Conservation (phyloP, 345 rosid species). For the Fremontodendron californicum region DNA sequence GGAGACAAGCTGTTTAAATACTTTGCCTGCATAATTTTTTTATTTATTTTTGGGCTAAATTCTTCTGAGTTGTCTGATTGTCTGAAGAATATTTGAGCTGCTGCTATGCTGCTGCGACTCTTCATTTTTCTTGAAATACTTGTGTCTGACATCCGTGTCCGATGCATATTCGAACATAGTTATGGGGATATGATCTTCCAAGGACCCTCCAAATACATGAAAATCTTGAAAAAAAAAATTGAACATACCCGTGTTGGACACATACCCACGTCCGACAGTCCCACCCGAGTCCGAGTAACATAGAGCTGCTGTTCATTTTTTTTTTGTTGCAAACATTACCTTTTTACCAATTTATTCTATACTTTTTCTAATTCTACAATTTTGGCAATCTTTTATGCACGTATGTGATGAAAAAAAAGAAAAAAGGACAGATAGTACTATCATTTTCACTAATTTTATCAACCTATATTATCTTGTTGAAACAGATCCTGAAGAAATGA, state of each 20-base stretch:
- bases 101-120: no score
- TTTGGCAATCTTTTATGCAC: neutral
- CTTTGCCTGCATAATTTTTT: neutral
- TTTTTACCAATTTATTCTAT: neutral
- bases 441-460: neutral
- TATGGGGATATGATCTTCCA: no score
- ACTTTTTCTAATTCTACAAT: neutral
- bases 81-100: neutral
- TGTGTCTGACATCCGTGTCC: no score
- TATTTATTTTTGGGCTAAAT: neutral
- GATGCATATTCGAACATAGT: no score
- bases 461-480: conserved; percentile 5
- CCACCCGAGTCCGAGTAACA: no score
- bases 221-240: no score
- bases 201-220: no score
- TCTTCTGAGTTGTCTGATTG: neutral
- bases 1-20: neutral
- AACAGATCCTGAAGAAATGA: conserved; percentile 96
- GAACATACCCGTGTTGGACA: no score
- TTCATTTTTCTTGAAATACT: no score
- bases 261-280: no score
- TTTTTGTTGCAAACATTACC: neutral
- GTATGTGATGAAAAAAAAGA: neutral
- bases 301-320: neutral
- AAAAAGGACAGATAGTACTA: neutral